Conservation (phyloP, 2,329 filamentous ascomycete species). For the Thelonectria blattea region DNA sequence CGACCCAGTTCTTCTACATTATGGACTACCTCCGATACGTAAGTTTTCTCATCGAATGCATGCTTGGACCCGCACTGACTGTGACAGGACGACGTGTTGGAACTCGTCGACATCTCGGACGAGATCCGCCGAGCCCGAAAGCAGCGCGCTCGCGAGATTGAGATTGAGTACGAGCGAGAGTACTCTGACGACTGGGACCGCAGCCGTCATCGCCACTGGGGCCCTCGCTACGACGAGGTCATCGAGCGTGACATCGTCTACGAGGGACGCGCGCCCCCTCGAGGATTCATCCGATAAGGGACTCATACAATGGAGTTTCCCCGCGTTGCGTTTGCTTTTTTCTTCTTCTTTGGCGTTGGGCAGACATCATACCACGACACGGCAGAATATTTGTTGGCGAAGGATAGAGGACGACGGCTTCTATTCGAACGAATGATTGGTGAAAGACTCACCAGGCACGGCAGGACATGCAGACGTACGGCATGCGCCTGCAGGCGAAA, state of each 20-base stretch:
- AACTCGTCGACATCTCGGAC: conserved; percentile 82
- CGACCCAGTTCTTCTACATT: conserved; percentile 87
- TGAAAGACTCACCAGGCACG: conserved; percentile 9
- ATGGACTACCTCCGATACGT: conserved; percentile 90
- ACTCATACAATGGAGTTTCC: neutral
- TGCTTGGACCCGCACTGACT: conserved; percentile 40
- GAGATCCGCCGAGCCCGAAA: conserved; percentile 73
- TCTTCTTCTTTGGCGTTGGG: conserved; percentile 18
- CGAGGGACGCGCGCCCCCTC: conserved; percentile 52
- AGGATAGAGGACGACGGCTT: conserved; percentile 14
- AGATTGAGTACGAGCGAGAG: conserved; percentile 65
- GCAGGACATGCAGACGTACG: conserved; percentile 5
- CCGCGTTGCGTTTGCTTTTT: conserved; percentile 3
- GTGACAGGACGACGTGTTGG: conserved; percentile 80
- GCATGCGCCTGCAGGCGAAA: conserved; percentile 5
- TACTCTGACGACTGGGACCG: conserved; percentile 59
- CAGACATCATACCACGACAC: conserved; percentile 2
- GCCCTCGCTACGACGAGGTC: conserved; percentile 61
- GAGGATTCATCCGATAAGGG: conserved; percentile 37
- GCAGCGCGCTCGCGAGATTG: conserved; percentile 58
- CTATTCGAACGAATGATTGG: conserved; percentile 3
- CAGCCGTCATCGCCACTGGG: conserved; percentile 45
- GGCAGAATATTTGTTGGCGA: conserved; percentile 3
- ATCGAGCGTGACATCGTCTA: conserved; percentile 73
- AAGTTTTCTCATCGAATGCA: conserved; percentile 50